Conservation (phyloP, 306 rosid genomes). For the Malus fusca region DNA sequence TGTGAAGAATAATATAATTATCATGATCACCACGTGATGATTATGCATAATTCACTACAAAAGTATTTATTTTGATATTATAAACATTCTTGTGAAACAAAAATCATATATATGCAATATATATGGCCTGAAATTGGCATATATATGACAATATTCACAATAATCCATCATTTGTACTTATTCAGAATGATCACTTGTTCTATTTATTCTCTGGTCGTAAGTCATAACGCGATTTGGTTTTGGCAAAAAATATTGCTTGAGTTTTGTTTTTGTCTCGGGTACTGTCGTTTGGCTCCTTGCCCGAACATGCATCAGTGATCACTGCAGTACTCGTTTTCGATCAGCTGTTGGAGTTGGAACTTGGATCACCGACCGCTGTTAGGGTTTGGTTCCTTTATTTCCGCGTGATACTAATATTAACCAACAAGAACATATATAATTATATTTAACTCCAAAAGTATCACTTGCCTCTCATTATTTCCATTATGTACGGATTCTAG, state of each 20-base stretch:
- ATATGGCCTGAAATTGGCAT: background rate
- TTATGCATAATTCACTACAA: background rate
- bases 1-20: background rate
- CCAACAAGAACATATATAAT: background rate
- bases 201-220: background rate
- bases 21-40: background rate
- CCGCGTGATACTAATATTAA: background rate
- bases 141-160: background rate
- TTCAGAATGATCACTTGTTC: background rate
- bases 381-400: background rate
- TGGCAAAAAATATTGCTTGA: background rate
- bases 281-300: background rate
- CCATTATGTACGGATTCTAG: background rate
- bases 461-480: background rate
- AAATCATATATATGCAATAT: background rate
- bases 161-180: background rate
- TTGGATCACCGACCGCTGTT: background rate
- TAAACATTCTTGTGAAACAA: background rate
- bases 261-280: background rate
- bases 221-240: background rate
- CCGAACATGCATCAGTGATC: background rate
- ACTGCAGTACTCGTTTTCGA: background rate
- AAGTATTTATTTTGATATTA: background rate
- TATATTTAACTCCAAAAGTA: background rate
- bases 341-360: background rate